A percentile compares a stretch with the other conserved stretches of the same genome.
Evolutionary conservation across 2,329 filamentous ascomycete species (phyloP).

Genomic region (Alternaria ventricosa): DNA sequence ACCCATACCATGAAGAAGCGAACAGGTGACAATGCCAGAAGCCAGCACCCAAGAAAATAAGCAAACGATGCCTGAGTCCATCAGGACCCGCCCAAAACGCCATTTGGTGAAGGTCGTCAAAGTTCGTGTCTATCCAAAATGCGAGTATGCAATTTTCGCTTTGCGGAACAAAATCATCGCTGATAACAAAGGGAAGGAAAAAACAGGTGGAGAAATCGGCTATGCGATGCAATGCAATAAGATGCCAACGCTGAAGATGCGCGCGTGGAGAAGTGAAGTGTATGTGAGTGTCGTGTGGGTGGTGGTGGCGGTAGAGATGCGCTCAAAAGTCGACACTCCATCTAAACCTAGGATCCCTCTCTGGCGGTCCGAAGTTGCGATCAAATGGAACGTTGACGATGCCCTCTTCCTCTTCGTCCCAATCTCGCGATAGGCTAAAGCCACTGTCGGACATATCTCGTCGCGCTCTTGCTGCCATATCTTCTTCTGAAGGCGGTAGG

Average conservation of each 20-base stretch:
- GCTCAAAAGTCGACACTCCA: constrained; percentile 53
- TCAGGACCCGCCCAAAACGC: background rate
- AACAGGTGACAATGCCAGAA: background rate
- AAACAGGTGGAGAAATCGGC: background rate
- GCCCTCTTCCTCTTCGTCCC: constrained; percentile 28
- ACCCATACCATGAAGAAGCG: background rate
- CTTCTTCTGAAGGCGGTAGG: constrained; percentile 40
- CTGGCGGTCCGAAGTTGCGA: constrained; percentile 35
- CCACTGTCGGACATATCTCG: constrained; percentile 26
- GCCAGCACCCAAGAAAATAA: background rate
- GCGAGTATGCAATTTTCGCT: constrained; percentile 7
- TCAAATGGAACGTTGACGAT: constrained; percentile 42
- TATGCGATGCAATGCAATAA: background rate
- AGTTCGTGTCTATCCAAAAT: constrained; percentile 10
- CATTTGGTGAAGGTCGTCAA: background rate
- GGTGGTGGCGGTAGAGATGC: background rate
- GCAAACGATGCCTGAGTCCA: background rate
- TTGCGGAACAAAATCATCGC: background rate
- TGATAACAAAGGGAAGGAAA: background rate
- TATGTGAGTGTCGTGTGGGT: background rate
- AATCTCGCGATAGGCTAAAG: constrained; percentile 26
- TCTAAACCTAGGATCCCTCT: constrained; percentile 47
- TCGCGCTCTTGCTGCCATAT: constrained; percentile 30
- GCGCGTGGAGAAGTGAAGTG: background rate
- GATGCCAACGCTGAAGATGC: background rate